phyloP scores from a whole-genome alignment of 1,284 basidiomycete genomes.

The Pseudozyma pruni region DNA sequence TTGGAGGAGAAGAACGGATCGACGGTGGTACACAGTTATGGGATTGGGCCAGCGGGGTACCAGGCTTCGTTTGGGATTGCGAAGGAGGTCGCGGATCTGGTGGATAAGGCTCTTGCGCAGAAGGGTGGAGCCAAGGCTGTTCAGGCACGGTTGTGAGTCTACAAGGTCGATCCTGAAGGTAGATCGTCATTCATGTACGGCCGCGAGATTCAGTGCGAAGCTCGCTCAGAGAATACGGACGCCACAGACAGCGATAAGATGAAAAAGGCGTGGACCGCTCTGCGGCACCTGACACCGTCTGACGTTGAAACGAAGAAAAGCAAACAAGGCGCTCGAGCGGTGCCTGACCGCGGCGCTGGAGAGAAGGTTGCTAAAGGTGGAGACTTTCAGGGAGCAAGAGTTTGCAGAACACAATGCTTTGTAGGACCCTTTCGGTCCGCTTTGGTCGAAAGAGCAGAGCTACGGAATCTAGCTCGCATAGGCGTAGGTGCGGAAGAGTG shows the following conservation, averaged over 20 bases:
- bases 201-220: too few species aligned
- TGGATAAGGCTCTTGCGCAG: slow-evolving; percentile 8
- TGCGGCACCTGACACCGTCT: slow-evolving; percentile 14
- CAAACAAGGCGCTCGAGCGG: not conserved
- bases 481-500: slow-evolving; percentile 44
- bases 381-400: too few species aligned
- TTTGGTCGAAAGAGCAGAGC: too few species aligned
- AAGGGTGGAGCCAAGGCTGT: not conserved
- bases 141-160: not conserved
- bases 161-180: too few species aligned
- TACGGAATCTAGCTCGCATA: slow-evolving; percentile 17
- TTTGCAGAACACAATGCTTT: too few species aligned
- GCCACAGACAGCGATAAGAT: not conserved
- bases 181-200: too few species aligned
- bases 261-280: slow-evolving; percentile 19
- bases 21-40: slow-evolving; percentile 55
- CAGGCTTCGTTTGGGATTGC: slow-evolving; percentile 64
- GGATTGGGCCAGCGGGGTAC: slow-evolving; percentile 62
- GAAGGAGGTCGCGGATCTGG: slow-evolving; percentile 52
- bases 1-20: slow-evolving; percentile 20
- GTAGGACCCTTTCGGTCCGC: too few species aligned
- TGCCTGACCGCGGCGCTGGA: slow-evolving; percentile 13
- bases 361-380: too few species aligned
- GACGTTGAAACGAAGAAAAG: slow-evolving; percentile 5
- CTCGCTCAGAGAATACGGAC: not conserved